Evolutionary conservation across 1,139 yeast genomes (phyloP), one percentile per base, ranked within the genome.

Genomic region (Geotrichum candidum): DNA sequence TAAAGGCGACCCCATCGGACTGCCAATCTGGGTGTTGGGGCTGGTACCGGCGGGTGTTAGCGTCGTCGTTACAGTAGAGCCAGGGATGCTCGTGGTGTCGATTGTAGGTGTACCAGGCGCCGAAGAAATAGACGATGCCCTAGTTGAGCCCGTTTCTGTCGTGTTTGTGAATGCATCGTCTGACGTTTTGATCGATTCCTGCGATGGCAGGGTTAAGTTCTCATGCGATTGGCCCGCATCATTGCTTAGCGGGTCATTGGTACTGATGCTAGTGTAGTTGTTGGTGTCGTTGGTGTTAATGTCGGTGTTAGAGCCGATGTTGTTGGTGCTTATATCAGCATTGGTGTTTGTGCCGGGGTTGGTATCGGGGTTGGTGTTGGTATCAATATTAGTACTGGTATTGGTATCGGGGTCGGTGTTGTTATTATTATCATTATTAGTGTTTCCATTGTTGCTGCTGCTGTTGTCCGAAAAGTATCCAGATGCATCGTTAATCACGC

Each of bases 1-100:
- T 13, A 54, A 57, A 23, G 62, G 60, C 18, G 64, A 59, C 18
- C 60, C 57, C 35, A 62, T 22, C 11, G 63, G 57, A 25, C 53
- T 58, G 25, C 51, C 57, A 38, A 48, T 38, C 35, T 54, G 57
- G 35, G 23, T 52, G 27, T 48, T 53, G 25, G n/a, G 31, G 22
- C 50, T 53, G 29, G 57, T 54, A 25, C 33, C 51, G 5, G 58
- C 53, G 2, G 57, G 29, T 31, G 54, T 33, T 3, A 52, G 51
- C n/a, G 57, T 48, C 35, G 57, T 58, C 2, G 33, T 51, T 22
- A 50, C 46, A n/a, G 45, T 53, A 33, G 57, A 25, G 5, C 48
- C 48, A 2, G 48, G 22, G 9, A 41, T 41, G 48, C 13, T 41
- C 10, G 48, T 53, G 27, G 51, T 27, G 2, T 38, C 51, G 31